Conservation (phyloP, 129 eudicot species). For the Apium graveolens region DNA sequence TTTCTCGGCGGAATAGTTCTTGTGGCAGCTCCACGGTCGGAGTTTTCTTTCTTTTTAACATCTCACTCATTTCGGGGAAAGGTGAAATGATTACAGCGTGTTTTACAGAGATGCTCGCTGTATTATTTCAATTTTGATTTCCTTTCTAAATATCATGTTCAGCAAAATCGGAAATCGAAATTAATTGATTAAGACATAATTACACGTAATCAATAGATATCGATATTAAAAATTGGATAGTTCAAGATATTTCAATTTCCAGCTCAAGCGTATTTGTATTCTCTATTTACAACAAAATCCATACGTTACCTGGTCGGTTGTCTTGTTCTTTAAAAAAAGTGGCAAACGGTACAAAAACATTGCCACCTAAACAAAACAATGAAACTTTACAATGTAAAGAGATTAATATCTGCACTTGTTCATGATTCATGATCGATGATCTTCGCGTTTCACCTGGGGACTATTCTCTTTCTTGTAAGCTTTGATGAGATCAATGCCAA, state of each 20-base stretch:
- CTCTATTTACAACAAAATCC: not conserved
- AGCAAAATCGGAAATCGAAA: too few relatives aligned
- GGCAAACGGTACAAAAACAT: not conserved
- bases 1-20: too few relatives aligned
- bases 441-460: conserved; percentile 12
- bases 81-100: too few relatives aligned
- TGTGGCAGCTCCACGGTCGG: too few relatives aligned
- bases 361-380: not conserved
- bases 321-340: not conserved
- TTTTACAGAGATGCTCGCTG: too few relatives aligned
- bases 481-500: conserved; percentile 63
- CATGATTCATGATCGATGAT: conserved; percentile 25
- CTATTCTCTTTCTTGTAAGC: conserved; percentile 54
- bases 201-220: too few relatives aligned
- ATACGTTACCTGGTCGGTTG: not conserved
- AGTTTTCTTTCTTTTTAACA: too few relatives aligned
- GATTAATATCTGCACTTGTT: not conserved
- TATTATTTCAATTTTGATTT: too few relatives aligned
- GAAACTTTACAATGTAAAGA: not conserved
- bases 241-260: not conserved
- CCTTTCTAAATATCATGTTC: too few relatives aligned
- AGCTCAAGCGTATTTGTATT: not conserved
- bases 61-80: too few relatives aligned
- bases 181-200: too few relatives aligned
- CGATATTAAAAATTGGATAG: too few relatives aligned